Base-by-base conservation (phyloP, 2,329 filamentous ascomycete genomes). In the Harringtonia lauricola region DNA sequence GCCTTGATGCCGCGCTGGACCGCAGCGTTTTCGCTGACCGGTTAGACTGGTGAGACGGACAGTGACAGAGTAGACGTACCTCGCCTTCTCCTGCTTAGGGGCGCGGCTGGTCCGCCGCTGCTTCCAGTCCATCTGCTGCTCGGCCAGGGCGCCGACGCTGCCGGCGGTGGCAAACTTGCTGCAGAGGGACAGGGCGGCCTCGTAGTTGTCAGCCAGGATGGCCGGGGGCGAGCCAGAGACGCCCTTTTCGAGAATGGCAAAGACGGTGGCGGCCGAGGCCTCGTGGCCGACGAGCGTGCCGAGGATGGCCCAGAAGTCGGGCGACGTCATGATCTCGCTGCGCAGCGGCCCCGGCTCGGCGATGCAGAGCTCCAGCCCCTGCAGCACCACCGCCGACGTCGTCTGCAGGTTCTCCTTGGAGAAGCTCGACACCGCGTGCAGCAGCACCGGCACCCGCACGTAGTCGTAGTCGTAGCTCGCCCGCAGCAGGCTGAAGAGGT, bases 281-380 rank as follows among this genome's bases (percentile, higher is more conserved):
- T 77, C 65, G 48, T 82, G 75, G 21, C 71, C 69, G 38, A 86
- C 79, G 17, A 98, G 67, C 28, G 79, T 76, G 48, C 87, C 81
- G 42, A 98, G 69, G 14, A 95, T 85, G 6, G 83, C 83, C 92
- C 92, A 98, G 61, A 98, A 96, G 57, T 98, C 92, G 0, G 92
- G 92, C 17, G 90, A 96, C 14, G 86, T 90, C 64, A 94, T 94
- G 52, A 96, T 85, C 64, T 96, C 90, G 52, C 86, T 95, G 45
- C 86, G 80, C 24, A 98, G 67, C 13, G 84, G 79, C 22, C 81
- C 80, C 1, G 86, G 79, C 47, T 83, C 78, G 41, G 83, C 79
- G 51, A 95, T 85, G 55, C 89, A 95, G 36, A 81, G 71, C 36
- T 81, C 76, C 22, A 98, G 67, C 0, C 90, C 90, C 54, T 84